A percentile compares a stretch with the other conserved stretches of the same genome.
Evolutionary conservation across 345 rosid species (phyloP).

Genomic region (Barbarea vulgaris): DNA sequence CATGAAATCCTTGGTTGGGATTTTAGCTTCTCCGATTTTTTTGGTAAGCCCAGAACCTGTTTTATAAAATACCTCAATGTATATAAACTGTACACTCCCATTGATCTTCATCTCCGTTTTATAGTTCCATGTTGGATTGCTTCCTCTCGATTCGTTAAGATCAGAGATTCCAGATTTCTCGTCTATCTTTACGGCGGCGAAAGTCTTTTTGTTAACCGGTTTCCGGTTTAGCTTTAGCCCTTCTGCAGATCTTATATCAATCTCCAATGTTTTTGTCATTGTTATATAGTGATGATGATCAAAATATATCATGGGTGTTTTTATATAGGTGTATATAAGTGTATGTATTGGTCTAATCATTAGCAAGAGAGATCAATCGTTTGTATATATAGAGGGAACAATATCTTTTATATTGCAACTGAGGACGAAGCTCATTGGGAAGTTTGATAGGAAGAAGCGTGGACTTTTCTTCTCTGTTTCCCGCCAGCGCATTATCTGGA

Average conservation of each 20-base stretch:
- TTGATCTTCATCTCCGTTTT: conserved; percentile 46
- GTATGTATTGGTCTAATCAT: conserved; percentile 6
- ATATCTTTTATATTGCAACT: neutral
- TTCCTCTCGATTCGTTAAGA: conserved; percentile 41
- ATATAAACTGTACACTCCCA: conserved; percentile 34
- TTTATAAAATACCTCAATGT: conserved; percentile 52
- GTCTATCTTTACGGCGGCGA: conserved; percentile 39
- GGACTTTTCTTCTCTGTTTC: conserved; percentile 14
- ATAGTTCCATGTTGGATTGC: conserved; percentile 53
- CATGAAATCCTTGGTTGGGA: conserved; percentile 58
- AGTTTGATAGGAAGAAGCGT: conserved; percentile 5
- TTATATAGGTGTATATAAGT: neutral
- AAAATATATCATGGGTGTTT: conserved; percentile 7
- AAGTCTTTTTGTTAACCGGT: conserved; percentile 45
- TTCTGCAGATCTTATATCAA: conserved; percentile 62
- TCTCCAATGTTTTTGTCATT: conserved; percentile 47
- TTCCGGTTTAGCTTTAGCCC: conserved; percentile 48
- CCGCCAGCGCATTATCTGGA: neutral
- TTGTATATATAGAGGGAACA: neutral
- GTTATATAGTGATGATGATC: neutral
- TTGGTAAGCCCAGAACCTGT: conserved; percentile 34
- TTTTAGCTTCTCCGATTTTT: conserved; percentile 47
- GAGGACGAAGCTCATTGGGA: conserved; percentile 9
- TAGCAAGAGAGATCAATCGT: neutral
- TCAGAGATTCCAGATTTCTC: conserved; percentile 18